These are phyloP conservation scores for Cytospora piceae DNA, from an alignment of 2,329 filamentous ascomycete species.

Conservation along the genomic window DNA sequence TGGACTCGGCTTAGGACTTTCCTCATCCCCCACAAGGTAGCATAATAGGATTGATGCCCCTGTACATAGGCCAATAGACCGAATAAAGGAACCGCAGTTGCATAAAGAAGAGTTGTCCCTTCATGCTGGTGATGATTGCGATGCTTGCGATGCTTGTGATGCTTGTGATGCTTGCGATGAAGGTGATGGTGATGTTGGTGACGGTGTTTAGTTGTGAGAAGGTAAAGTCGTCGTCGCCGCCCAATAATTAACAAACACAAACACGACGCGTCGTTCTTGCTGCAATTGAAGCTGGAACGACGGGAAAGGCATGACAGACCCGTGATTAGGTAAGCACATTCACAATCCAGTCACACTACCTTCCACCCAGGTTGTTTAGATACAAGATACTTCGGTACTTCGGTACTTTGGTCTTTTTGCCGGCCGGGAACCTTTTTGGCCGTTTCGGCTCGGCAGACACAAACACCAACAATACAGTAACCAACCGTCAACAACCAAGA, in stretches of 20 bases:
- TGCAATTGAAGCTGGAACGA: too few relatives aligned
- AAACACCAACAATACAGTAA: too few relatives aligned
- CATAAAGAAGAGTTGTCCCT: background rate
- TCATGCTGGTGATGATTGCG: background rate
- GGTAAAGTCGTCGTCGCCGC: background rate
- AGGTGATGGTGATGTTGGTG: background rate
- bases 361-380: too few relatives aligned
- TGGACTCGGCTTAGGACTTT: background rate
- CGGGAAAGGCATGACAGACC: too few relatives aligned
- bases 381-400: too few relatives aligned
- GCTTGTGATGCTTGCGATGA: background rate
- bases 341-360: too few relatives aligned
- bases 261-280: background rate
- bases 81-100: slow-evolving; percentile 19
- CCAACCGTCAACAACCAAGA: too few relatives aligned
- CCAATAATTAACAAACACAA: background rate
- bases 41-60: slow-evolving; percentile 17
- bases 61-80: slow-evolving; percentile 30
- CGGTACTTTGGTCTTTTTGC: too few relatives aligned
- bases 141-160: background rate
- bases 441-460: too few relatives aligned
- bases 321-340: too few relatives aligned
- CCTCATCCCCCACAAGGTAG: slow-evolving; percentile 10
- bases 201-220: background rate
- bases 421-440: too few relatives aligned